These are phyloP conservation scores for Apiotrichum gamsii DNA, from an alignment of 1,284 basidiomycete species.

Conservation along the genomic window DNA sequence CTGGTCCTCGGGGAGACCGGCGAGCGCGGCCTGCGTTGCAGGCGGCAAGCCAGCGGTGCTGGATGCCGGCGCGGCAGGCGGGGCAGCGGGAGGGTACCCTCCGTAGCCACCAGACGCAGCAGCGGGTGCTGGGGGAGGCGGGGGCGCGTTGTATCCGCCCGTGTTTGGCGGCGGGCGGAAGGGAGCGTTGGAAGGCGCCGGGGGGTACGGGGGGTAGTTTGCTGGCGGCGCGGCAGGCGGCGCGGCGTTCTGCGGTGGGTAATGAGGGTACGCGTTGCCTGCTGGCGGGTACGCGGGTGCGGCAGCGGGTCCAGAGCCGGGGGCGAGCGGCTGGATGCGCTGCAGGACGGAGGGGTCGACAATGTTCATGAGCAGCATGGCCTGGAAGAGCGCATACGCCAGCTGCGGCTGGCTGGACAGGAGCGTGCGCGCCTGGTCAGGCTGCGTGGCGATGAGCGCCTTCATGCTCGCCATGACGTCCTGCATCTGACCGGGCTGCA, in stretches of 20 bases:
- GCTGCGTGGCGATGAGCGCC: slow-evolving; percentile 81
- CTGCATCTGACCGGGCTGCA: slow-evolving; percentile 77
- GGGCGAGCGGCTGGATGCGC: slow-evolving; percentile 39
- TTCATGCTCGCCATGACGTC: slow-evolving; percentile 98
- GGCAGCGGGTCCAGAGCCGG: slow-evolving; percentile 12
- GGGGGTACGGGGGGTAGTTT: slow-evolving; percentile 18
- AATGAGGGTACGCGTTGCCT: slow-evolving; percentile 17
- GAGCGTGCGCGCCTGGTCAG: slow-evolving; percentile 78
- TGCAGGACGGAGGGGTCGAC: slow-evolving; percentile 69
- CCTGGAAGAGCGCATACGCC: slow-evolving; percentile 93
- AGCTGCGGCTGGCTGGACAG: slow-evolving; percentile 83
- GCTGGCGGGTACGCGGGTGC: slow-evolving; percentile 20
- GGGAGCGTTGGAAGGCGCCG: slow-evolving; percentile 1
- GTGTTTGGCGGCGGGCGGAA: slow-evolving; percentile 30
- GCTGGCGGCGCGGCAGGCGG: slow-evolving; percentile 39
- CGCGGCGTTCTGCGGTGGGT: slow-evolving; percentile 41
- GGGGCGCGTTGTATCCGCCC: slow-evolving; percentile 19
- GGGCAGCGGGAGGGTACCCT: slow-evolving; percentile 12
- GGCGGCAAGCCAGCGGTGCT: slow-evolving; percentile 28
- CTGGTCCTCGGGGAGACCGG: slow-evolving; percentile 45
- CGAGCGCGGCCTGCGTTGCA: slow-evolving; percentile 36
- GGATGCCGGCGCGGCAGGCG: slow-evolving; percentile 24
- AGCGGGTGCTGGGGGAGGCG: slow-evolving; percentile 42
- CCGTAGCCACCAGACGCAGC: slow-evolving; percentile 15
- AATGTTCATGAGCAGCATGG: slow-evolving; percentile 87